Base-by-base conservation (phyloP, 257 asterid genomes). In the Petrea volubilis region DNA sequence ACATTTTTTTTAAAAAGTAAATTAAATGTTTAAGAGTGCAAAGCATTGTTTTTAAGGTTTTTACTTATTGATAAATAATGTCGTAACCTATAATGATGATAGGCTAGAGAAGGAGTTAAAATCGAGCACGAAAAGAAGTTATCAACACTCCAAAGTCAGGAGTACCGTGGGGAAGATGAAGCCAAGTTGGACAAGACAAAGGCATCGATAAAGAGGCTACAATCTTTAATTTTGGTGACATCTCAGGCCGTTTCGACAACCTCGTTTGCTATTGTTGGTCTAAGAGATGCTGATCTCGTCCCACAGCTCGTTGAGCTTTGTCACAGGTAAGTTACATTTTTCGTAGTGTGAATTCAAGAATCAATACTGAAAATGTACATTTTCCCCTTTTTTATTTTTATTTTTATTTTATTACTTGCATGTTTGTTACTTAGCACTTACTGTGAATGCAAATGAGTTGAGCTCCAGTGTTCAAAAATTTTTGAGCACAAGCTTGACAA, bases 261-360 rank as follows among this genome's bases (percentile, higher is more conserved):
- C 47, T 95, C 98, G 9, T 76, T 93, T 74, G 88, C 99, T 50
- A 95, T 90, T 60, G 41, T 84, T 57, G 85, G 86, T 28, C 80
- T 85, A 63, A 81, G 99, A 68, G 96, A 92, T 82, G 82, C 94
- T 21, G 89, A 88, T 68, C 92, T 95, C 20, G 85, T 95, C 65
- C 99, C 99, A 17, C 97, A 90, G 85, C 98, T 95, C 34, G 93
- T 88, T 56, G 94, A 92, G 74, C 96, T 95, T 60, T 95, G 99
- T 67, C 99, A 92, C 50, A 96, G 97, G 98, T 95, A 72, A 83
- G 85, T 77, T 33, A 68, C 21, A 25, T 46, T 57, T 73, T 64
- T n/a, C n/a, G n/a, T n/a, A n/a, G n/a, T n/a, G n/a, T n/a, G n/a
- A n/a, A n/a, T n/a, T n/a, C n/a, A n/a, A n/a, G n/a, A n/a, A n/a